These are phyloP conservation scores for Irpex lacteus DNA, from an alignment of 1,284 basidiomycete genomes.

Conservation along the genomic window DNA sequence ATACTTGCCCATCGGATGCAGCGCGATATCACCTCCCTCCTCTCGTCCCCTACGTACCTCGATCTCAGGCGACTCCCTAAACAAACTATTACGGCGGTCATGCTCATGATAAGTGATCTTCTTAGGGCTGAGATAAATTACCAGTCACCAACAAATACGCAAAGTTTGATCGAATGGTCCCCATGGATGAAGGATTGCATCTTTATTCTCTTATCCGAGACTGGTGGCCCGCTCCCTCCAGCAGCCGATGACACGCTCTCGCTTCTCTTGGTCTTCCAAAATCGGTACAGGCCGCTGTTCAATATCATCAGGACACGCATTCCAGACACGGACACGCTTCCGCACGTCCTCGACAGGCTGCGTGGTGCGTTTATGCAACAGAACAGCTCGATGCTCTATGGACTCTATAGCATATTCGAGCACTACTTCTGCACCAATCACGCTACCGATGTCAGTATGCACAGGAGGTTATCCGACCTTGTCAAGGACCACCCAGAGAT, in stretches of 20 bases:
- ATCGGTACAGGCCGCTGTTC: neutral
- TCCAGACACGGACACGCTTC: neutral
- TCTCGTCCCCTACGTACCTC: neutral
- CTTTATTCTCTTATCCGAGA: neutral
- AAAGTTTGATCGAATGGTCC: neutral
- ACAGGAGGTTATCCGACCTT: neutral
- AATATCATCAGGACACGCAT: neutral
- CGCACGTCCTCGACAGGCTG: neutral
- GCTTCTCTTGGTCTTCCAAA: neutral
- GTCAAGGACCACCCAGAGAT: neutral
- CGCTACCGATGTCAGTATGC: neutral
- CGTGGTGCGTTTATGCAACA: neutral
- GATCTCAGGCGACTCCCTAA: neutral
- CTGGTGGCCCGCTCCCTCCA: neutral
- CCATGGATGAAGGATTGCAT: neutral
- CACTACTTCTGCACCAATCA: neutral
- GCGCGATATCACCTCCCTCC: neutral
- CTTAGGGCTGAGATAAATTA: neutral
- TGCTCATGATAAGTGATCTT: neutral
- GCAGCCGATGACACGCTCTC: neutral
- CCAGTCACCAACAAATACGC: neutral
- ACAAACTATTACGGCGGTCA: neutral
- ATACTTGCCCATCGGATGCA: neutral
- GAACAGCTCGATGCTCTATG: neutral
- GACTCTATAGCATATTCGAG: neutral